These are phyloP conservation scores for Russula virescens DNA, from an alignment of 768 basidiomycete species.

Conservation along the genomic window DNA sequence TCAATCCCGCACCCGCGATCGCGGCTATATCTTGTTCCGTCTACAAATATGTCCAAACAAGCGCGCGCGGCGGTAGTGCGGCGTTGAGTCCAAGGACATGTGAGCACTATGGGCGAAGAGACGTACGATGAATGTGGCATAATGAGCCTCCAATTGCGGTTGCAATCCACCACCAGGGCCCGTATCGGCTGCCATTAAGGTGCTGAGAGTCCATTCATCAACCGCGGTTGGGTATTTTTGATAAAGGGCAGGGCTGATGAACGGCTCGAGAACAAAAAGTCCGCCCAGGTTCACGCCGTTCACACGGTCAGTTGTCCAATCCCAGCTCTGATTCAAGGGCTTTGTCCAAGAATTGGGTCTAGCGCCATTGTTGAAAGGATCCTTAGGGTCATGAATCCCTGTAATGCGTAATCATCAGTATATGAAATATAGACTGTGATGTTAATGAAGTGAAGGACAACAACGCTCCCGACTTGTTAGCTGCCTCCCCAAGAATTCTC, in stretches of 20 bases:
- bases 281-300: slow-evolving; percentile 73
- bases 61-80: slow-evolving; percentile 9
- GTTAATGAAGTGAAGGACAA: background rate
- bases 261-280: slow-evolving; percentile 75
- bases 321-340: slow-evolving; percentile 72
- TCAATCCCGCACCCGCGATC: slow-evolving; percentile 85
- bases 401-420: slow-evolving; percentile 7
- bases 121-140: slow-evolving; percentile 78
- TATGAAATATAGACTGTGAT: background rate
- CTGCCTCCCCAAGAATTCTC: background rate
- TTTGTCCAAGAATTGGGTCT: slow-evolving; percentile 77
- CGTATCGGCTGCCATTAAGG: slow-evolving; percentile 59
- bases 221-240: slow-evolving; percentile 52
- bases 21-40: slow-evolving; percentile 86
- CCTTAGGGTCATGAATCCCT: slow-evolving; percentile 65
- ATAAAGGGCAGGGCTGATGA: slow-evolving; percentile 62
- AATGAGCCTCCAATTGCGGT: slow-evolving; percentile 66
- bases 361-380: slow-evolving; percentile 75
- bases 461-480: background rate
- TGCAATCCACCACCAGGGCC: slow-evolving; percentile 53
- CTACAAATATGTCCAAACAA: slow-evolving; percentile 36
- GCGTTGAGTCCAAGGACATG: slow-evolving; percentile 3
- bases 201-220: slow-evolving; percentile 72
- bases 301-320: slow-evolving; percentile 55
- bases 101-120: slow-evolving; percentile 10